Evolutionary conservation across 2,329 filamentous ascomycete species (phyloP).

Genomic region (Fusarium albosuccineum): DNA sequence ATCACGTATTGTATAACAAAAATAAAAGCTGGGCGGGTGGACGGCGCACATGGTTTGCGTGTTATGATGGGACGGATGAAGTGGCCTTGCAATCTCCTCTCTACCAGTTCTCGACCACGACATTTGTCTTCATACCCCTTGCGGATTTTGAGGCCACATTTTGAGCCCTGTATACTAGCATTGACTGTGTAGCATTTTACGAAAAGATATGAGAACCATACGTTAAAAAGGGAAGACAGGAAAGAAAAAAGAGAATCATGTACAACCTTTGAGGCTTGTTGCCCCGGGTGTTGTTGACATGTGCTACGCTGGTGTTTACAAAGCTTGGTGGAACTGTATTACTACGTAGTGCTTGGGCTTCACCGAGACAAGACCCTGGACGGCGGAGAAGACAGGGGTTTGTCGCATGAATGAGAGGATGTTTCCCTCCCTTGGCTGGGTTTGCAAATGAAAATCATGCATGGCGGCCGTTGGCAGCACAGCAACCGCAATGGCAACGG

Average conservation of each 20-base stretch:
- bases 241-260: constrained; percentile 29
- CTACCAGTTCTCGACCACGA: constrained; percentile 43
- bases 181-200: constrained; percentile 49
- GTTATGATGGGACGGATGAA: constrained; percentile 54
- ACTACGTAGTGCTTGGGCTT: not conserved
- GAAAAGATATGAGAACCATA: constrained; percentile 37
- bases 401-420: constrained; percentile 22
- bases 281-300: not conserved
- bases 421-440: not conserved
- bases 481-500: constrained; percentile 1
- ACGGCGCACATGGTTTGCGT: constrained; percentile 64
- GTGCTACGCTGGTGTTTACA: not conserved
- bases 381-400: constrained; percentile 19
- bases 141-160: constrained; percentile 47
- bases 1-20: constrained; percentile 49
- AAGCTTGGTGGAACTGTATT: too few species aligned
- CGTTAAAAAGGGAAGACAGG: not conserved
- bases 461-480: not conserved
- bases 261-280: constrained; percentile 15
- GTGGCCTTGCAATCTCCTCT: constrained; percentile 53
- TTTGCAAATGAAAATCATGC: too few species aligned
- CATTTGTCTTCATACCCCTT: constrained; percentile 48
- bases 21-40: constrained; percentile 47
- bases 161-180: constrained; percentile 53
- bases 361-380: constrained; percentile 1